Base-by-base conservation (phyloP, 176 grass and related monocot genomes). In the Zizania latifolia region DNA sequence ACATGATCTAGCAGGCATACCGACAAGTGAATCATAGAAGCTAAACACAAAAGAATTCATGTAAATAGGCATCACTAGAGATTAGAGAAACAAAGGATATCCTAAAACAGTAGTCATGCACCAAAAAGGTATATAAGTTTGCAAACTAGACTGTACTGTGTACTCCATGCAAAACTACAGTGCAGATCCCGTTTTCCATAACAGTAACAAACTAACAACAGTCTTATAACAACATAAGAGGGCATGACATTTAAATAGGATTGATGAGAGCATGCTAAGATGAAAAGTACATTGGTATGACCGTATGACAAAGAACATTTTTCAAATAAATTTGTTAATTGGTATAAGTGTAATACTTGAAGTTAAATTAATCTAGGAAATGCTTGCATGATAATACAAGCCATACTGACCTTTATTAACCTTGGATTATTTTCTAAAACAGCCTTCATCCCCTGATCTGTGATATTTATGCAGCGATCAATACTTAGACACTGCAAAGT, bases 321-420 rank as follows among this genome's bases (percentile, higher is more conserved):
- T 15, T 22, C 33, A 64, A 13, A 68, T 69, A 61, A 31, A 64
- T 37, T 12, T 26, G 6, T 40, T 40, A 45, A 2, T 6, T 38
- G 4, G 27, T 57, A n/a, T 29, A 40, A 41, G 21, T 23, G 2
- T 16, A 75, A 50, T 38, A 48, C 22, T 56, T 57, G 13, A 58
- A 86, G 14, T 10, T 8, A 13, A 64, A 80, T 15, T 62, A 58
- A 75, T 36, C 28, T 34, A 28, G 60, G 21, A 27, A 29, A 65
- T 50, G 55, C 57, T 40, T 69, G 28, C 24, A n/a, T 84, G 41
- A 59, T 37, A 31, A 75, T 80, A 58, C n/a, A 65, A n/a, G 16
- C 4, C 2, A 72, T n/a, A 86, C 96, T 80, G 82, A 99, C 96
- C 96, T 92, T 86, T 40, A 31, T 88, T 68, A 99, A 70, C 54